A percentile compares a stretch with the other conserved stretches of the same genome.
Evolutionary conservation across 208 protist genomes (phyloP).

Genomic region (Borovskyia barvae): DNA sequence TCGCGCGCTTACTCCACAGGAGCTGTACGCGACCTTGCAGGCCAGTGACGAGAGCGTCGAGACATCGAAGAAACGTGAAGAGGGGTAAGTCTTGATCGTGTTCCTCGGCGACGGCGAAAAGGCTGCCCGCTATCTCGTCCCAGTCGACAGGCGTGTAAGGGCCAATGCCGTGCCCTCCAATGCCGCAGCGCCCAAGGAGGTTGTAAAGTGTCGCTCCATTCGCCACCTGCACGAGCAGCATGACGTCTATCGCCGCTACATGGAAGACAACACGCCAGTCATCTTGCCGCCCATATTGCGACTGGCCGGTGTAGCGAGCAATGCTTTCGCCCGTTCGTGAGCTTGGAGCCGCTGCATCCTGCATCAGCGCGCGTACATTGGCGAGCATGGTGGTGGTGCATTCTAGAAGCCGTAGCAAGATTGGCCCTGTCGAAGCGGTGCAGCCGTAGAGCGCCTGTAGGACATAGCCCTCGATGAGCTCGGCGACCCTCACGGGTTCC

Average conservation of each 20-base stretch:
- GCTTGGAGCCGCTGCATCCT: neutral
- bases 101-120: neutral
- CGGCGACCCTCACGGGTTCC: conserved; percentile 3
- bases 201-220: neutral
- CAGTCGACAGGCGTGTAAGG: neutral
- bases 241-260: conserved; percentile 6
- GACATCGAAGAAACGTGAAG: conserved; percentile 12
- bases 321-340: neutral
- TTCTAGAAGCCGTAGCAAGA: conserved; percentile 26
- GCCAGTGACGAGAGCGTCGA: conserved; percentile 10
- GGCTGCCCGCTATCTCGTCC: conserved; percentile 7
- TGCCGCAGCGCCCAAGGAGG: neutral
- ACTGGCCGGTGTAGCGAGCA: neutral
- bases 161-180: neutral
- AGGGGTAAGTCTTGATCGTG: too few species aligned
- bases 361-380: conserved; percentile 2
- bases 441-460: conserved; percentile 28
- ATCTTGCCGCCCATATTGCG: neutral
- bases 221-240: conserved; percentile 9
- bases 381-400: neutral
- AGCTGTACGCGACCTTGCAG: neutral
- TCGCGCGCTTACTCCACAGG: conserved; percentile 6
- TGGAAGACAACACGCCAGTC: conserved; percentile 17
- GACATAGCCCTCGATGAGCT: conserved; percentile 37
- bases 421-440: conserved; percentile 10